Percentiles rank a stretch among this genome's conserved stretches.
These are phyloP conservation scores for Xylariaceae sp. DNA, from an alignment of 2,329 filamentous ascomycete species.

Conservation along the genomic window DNA sequence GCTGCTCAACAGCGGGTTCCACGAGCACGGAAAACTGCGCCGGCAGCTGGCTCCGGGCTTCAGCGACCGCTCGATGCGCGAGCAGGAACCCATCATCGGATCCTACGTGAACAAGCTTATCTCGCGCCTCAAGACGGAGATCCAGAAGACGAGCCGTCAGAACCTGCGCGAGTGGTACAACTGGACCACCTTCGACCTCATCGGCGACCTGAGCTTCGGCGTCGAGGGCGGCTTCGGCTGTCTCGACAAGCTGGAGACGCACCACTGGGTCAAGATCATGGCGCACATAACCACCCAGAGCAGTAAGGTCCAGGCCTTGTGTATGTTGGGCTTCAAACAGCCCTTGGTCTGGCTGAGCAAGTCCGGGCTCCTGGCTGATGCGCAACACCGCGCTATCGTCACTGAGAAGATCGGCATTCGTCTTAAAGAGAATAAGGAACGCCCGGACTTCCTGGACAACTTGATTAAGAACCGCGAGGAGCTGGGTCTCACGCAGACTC, in stretches of 20 bases:
- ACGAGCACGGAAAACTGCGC: slow-evolving; percentile 32
- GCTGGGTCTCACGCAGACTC: slow-evolving; percentile 10
- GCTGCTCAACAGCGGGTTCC: slow-evolving; percentile 29
- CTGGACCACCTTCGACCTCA: slow-evolving; percentile 39
- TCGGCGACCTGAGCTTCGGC: slow-evolving; percentile 44
- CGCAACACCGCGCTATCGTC: slow-evolving; percentile 19
- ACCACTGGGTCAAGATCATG: slow-evolving; percentile 33
- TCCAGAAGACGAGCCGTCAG: slow-evolving; percentile 1
- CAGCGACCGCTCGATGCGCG: slow-evolving; percentile 36
- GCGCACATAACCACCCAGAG: slow-evolving; percentile 22
- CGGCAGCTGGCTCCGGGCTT: slow-evolving; percentile 37
- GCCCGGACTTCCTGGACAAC: slow-evolving; percentile 32
- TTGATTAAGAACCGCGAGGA: slow-evolving; percentile 30
- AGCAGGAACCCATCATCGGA: slow-evolving; percentile 38
- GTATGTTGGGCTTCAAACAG: slow-evolving; percentile 5
- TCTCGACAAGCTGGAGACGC: slow-evolving; percentile 30
- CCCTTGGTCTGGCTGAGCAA: slow-evolving; percentile 9
- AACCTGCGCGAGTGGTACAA: slow-evolving; percentile 38
- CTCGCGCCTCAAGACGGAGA: slow-evolving; percentile 20
- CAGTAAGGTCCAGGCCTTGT: slow-evolving; percentile 9
- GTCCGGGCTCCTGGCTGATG: slow-evolving; percentile 3
- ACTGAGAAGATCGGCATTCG: slow-evolving; percentile 26
- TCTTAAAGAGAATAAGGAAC: slow-evolving; percentile 22
- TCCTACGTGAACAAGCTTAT: slow-evolving; percentile 36
- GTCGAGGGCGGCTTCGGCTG: slow-evolving; percentile 35